Evolutionary conservation across 345 rosid species (phyloP).

Genomic region (Camelina neglecta): DNA sequence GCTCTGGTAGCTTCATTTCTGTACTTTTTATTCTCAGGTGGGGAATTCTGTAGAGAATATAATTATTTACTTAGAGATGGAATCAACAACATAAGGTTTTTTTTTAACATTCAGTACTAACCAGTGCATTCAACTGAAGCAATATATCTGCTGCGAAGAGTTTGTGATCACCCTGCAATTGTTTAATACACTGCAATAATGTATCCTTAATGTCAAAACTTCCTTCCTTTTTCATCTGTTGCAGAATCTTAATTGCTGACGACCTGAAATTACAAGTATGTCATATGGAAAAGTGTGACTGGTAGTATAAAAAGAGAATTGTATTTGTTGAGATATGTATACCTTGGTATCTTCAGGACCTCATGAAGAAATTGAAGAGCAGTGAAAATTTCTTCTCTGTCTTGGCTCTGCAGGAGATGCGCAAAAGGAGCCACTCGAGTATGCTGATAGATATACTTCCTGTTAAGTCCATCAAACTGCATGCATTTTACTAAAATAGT

Average conservation of each 20-base stretch:
- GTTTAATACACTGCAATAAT: conserved; percentile 53
- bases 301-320: not conserved
- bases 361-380: conserved; percentile 84
- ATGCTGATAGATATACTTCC: conserved; percentile 58
- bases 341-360: conserved; percentile 80
- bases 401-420: conserved; percentile 58
- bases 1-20: conserved; percentile 61
- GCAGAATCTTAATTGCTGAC: conserved; percentile 64
- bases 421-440: conserved; percentile 69
- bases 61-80: not conserved
- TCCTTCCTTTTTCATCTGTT: conserved; percentile 64
- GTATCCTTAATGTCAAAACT: conserved; percentile 50
- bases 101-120: conserved; percentile 33
- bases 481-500: conserved; percentile 81
- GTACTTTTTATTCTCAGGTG: conserved; percentile 52
- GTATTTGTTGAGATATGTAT: conserved; percentile 25
- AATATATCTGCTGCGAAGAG: conserved; percentile 75
- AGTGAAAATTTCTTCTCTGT: conserved; percentile 53
- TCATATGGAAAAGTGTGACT: not conserved
- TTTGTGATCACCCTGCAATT: conserved; percentile 59
- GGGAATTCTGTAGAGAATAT: conserved; percentile 57
- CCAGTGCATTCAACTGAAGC: conserved; percentile 74
- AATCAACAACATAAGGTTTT: conserved; percentile 1
- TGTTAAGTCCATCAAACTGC: conserved; percentile 84
- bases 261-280: conserved; percentile 58